phyloP scores from a whole-genome alignment of 108 stramenopile genomes.

The Skeletonema costatum region DNA sequence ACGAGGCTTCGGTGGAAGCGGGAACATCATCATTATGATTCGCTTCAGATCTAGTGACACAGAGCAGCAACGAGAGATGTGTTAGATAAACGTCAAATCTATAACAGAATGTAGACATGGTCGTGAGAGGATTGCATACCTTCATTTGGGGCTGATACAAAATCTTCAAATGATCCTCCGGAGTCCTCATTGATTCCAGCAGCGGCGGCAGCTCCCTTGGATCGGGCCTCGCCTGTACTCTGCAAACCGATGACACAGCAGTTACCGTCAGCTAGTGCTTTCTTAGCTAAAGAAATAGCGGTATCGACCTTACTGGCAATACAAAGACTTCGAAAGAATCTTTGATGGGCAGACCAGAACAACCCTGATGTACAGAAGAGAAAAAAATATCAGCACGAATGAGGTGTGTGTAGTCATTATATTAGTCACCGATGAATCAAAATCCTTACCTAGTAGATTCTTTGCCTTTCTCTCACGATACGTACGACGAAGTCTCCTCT shows the following conservation, averaged over 20 bases:
- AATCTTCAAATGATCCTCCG: conserved; percentile 29
- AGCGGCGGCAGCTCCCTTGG: conserved; percentile 37
- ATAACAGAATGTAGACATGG: background rate
- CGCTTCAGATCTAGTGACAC: background rate
- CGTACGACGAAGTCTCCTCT: background rate
- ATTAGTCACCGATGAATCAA: background rate
- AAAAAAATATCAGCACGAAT: background rate
- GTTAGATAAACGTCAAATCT: background rate
- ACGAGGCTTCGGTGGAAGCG: conserved; percentile 16
- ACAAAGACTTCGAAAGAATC: conserved; percentile 71
- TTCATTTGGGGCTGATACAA: conserved; percentile 45
- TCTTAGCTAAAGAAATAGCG: conserved; percentile 51
- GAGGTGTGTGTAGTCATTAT: background rate
- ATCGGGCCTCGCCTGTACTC: conserved; percentile 66
- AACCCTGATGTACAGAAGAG: conserved; percentile 3
- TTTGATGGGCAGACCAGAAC: conserved; percentile 76
- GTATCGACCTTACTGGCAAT: conserved; percentile 70
- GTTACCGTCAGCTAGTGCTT: conserved; percentile 53
- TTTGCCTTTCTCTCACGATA: conserved; percentile 2
- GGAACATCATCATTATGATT: conserved; percentile 15
- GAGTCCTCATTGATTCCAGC: conserved; percentile 34
- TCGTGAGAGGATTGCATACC: background rate
- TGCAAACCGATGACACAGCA: conserved; percentile 76
- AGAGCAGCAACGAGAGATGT: background rate
- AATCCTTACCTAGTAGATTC: background rate